Percentiles rank a stretch among this genome's conserved stretches.
phyloP scores from a whole-genome alignment of 176 grass and related monocot genomes.

The Lolium perenne region DNA sequence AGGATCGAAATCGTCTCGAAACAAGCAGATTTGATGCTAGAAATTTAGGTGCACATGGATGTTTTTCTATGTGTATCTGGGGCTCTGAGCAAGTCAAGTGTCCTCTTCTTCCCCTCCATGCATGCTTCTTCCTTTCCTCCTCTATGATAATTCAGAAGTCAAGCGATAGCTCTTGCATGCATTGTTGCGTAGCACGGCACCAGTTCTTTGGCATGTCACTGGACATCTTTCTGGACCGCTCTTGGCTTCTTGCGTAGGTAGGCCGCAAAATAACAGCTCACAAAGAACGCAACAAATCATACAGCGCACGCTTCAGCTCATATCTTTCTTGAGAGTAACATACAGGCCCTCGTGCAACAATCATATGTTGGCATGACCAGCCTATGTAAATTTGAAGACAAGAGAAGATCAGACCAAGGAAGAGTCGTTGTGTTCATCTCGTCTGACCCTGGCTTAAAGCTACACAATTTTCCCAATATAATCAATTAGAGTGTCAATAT shows the following conservation, averaged over 20 bases:
- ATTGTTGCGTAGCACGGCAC: constrained; percentile 24
- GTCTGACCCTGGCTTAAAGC: not conserved
- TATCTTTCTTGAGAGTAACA: not conserved
- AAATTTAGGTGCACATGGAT: constrained; percentile 28
- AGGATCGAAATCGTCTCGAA: not conserved
- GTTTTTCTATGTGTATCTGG: not conserved
- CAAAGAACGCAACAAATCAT: not conserved
- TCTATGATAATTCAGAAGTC: not conserved
- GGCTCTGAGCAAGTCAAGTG: constrained; percentile 51
- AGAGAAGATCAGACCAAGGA: not conserved
- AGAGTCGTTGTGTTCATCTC: not conserved
- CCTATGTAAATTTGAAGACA: not conserved
- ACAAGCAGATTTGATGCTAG: constrained; percentile 24
- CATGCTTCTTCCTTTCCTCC: not conserved
- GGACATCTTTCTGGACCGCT: constrained; percentile 48
- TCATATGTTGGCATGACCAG: not conserved
- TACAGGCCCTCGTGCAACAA: not conserved
- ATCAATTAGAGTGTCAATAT: too few species aligned
- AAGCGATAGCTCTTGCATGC: not conserved
- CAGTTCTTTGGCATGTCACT: constrained; percentile 6
- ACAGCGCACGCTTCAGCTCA: not conserved
- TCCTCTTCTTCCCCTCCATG: not conserved
- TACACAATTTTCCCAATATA: too few species aligned
- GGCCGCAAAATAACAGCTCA: not conserved
- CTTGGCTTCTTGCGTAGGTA: not conserved